Conservation (phyloP, 2,329 filamentous ascomycete species). For the Tolypocladium inflatum region DNA sequence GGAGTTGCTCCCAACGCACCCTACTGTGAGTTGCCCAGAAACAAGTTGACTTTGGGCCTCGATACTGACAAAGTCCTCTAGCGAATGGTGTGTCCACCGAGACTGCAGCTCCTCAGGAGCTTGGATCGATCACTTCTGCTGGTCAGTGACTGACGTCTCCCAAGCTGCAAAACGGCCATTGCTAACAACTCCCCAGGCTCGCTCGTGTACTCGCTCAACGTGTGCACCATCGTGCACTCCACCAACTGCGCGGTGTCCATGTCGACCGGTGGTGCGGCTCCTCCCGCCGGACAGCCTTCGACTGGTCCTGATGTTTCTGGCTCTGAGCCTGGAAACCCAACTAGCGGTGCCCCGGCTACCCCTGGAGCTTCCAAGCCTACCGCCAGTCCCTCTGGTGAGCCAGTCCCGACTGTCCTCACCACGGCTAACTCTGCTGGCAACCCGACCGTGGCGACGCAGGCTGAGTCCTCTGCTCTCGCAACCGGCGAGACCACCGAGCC, state of each 20-base stretch:
- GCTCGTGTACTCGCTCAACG: slow-evolving; percentile 23
- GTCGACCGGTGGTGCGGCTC: slow-evolving; percentile 12
- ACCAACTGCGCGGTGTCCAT: slow-evolving; percentile 22
- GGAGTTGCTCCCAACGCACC: slow-evolving; percentile 4
- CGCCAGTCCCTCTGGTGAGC: background rate
- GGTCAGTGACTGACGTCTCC: slow-evolving; percentile 12
- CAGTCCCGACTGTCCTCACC: slow-evolving; percentile 9
- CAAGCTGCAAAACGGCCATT: background rate
- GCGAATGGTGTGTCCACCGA: slow-evolving; percentile 18
- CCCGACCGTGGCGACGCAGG: slow-evolving; percentile 10
- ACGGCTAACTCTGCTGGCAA: slow-evolving; percentile 10
- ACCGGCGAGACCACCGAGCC: slow-evolving; percentile 6
- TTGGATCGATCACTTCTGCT: slow-evolving; percentile 20
- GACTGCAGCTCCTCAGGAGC: slow-evolving; percentile 17
- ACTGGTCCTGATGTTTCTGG: background rate
- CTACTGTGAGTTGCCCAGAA: slow-evolving; percentile 3
- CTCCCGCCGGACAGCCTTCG: slow-evolving; percentile 6
- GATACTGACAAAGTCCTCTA: slow-evolving; percentile 5
- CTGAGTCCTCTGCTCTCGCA: slow-evolving; percentile 10
- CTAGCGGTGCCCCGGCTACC: background rate
- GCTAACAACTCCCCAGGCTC: slow-evolving; percentile 13
- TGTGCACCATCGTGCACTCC: slow-evolving; percentile 24
- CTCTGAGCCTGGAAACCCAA: background rate
- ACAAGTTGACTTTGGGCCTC: background rate
- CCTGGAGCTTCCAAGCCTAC: background rate